Evolutionary conservation across 495 filamentous ascomycete species (phyloP), one percentile per base, ranked within the genome.

Genomic region (Penicillium angulare): DNA sequence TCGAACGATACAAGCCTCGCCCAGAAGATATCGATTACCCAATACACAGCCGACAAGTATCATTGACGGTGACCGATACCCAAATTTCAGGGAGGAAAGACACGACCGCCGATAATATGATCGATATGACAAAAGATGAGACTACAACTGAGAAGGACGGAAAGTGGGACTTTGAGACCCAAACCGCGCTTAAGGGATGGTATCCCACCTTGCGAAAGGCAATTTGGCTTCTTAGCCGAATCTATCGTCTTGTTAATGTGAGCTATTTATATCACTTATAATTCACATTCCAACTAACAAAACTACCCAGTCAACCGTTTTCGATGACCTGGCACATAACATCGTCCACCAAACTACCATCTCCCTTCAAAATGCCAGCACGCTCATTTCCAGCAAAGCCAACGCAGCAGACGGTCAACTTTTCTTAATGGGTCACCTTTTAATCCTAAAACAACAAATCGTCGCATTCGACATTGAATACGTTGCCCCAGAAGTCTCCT

Each of bases 401-500:
- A 75, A 77, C 13, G 63, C 75, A 3, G 73, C 74, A 5, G 88
- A 93, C 65, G 80, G 82, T 1, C 85, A 90, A 55, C 79, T 97
- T 24, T 97, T 97, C 68, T 82, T 95, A 52, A 85, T 97, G 69
- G 91, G 89, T 56, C 92, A 97, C 63, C 78, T 97, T 2, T 85
- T 96, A 32, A 83, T 95, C 52, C 81, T 97, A 9, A 95, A 95
- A 60, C 90, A 92, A 55, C 86, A 92, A 56, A 89, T 97, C 23
- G 81, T 96, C 29, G 89, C 90, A 15, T 91, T 96, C 54, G 91
- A 97, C 71, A 93, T 97, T 49, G 84, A 87, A 65, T 92, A 87
- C 56, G 88, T 91, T 36, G 83, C 87, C 26, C 86, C 88, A 26
- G 84, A 84, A 52, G 73, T 86, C 24, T 79, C 81, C 15, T 79